phyloP scores from a whole-genome alignment of 495 filamentous ascomycete genomes.

The Penicillium robsamsonii region DNA sequence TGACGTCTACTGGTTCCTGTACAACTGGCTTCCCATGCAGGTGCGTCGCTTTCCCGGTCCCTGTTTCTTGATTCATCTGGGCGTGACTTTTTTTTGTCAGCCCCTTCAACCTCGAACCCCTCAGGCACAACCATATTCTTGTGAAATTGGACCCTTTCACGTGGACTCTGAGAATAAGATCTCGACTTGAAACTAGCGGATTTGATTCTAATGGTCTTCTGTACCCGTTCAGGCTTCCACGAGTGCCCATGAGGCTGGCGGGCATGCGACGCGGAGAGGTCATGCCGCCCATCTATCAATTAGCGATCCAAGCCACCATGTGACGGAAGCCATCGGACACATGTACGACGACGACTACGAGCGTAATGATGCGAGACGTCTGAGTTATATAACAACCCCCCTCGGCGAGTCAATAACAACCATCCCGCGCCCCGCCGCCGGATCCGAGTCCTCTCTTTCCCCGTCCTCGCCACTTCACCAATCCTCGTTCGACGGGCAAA shows the following conservation, averaged over 20 bases:
- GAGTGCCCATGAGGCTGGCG: slow-evolving; percentile 52
- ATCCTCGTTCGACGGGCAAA: slow-evolving; percentile 28
- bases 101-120: slow-evolving; percentile 2
- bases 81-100: not conserved
- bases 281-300: slow-evolving; percentile 68
- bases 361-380: slow-evolving; percentile 56
- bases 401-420: slow-evolving; percentile 48
- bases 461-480: slow-evolving; percentile 28
- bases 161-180: not conserved
- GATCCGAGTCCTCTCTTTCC: slow-evolving; percentile 46
- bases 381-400: slow-evolving; percentile 63
- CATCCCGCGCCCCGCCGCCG: slow-evolving; percentile 42
- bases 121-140: slow-evolving; percentile 8
- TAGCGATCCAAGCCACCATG: slow-evolving; percentile 86
- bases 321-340: slow-evolving; percentile 95
- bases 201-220: slow-evolving; percentile 14
- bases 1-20: slow-evolving; percentile 30
- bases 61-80: not conserved
- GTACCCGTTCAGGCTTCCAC: slow-evolving; percentile 45
- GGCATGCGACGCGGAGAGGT: slow-evolving; percentile 55
- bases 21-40: slow-evolving; percentile 44
- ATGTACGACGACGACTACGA: slow-evolving; percentile 89
- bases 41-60: slow-evolving; percentile 23
- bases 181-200: not conserved
- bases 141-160: not conserved